Evolutionary conservation across 2,329 filamentous ascomycete genomes (phyloP).

Genomic region (Cyphellophora europaea): DNA sequence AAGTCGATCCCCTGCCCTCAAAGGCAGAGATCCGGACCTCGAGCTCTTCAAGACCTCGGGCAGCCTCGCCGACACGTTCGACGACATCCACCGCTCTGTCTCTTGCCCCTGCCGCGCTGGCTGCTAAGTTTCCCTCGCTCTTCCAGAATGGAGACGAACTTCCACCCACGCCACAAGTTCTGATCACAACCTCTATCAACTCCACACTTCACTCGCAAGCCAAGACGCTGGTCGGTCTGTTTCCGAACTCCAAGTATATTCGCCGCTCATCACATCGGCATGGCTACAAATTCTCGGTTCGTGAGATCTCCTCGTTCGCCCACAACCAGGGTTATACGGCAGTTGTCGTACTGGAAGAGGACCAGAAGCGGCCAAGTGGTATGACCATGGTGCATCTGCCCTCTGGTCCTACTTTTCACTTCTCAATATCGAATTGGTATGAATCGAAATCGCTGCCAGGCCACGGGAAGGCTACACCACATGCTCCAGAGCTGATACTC

Average conservation of each 20-base stretch:
- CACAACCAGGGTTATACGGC: constrained; percentile 73
- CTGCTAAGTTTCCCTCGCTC: constrained; percentile 51
- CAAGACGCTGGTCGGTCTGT: constrained; percentile 65
- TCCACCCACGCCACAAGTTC: constrained; percentile 64
- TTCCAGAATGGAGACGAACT: constrained; percentile 34
- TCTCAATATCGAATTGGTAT: constrained; percentile 81
- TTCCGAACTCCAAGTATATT: constrained; percentile 75
- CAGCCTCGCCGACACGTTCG: constrained; percentile 45
- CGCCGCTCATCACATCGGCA: constrained; percentile 75
- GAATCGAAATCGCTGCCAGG: constrained; percentile 80
- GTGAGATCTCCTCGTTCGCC: constrained; percentile 83
- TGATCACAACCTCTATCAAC: constrained; percentile 86
- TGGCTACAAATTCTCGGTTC: constrained; percentile 81
- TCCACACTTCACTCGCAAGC: constrained; percentile 80
- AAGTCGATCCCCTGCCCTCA: constrained; percentile 13
- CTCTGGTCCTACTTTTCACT: constrained; percentile 82
- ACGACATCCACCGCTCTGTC: constrained; percentile 51
- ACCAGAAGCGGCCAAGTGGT: constrained; percentile 73
- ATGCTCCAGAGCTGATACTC: constrained; percentile 80
- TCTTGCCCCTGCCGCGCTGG: constrained; percentile 51
- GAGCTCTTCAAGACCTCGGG: constrained; percentile 33
- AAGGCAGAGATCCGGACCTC: constrained; percentile 21
- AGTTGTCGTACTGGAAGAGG: constrained; percentile 77
- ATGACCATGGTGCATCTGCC: constrained; percentile 80
- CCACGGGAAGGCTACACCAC: constrained; percentile 81